Conservation (phyloP, 2,329 filamentous ascomycete species). For the Scedosporium dehoogii region DNA sequence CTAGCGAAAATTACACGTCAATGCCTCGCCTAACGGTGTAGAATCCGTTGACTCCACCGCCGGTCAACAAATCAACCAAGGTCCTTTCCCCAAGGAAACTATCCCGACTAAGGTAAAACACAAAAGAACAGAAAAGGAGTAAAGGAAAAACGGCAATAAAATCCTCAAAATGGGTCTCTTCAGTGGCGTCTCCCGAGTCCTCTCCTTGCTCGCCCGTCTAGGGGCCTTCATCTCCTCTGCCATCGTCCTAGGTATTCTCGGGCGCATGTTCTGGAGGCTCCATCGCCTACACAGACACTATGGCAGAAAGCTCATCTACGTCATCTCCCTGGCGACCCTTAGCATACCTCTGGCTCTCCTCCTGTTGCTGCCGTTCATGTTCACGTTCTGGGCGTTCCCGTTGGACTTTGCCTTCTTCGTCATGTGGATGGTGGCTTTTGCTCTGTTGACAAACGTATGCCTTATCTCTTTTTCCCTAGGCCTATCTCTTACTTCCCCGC, state of each 20-base stretch:
- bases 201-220: slow-evolving; percentile 13
- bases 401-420: slow-evolving; percentile 17
- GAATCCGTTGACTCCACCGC: too few relatives aligned
- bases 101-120: too few relatives aligned
- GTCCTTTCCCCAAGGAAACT: too few relatives aligned
- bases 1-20: too few relatives aligned
- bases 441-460: slow-evolving; percentile 15
- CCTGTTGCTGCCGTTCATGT: slow-evolving; percentile 13
- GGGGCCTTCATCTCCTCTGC: slow-evolving; percentile 11
- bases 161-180: neutral
- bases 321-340: slow-evolving; percentile 17
- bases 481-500: neutral
- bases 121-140: too few relatives aligned
- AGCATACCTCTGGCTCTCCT: slow-evolving; percentile 16
- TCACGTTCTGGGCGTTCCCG: slow-evolving; percentile 15
- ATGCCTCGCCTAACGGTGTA: too few relatives aligned
- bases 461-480: neutral
- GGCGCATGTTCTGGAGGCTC: slow-evolving; percentile 13
- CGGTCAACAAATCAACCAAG: too few relatives aligned
- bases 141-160: neutral
- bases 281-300: slow-evolving; percentile 5
- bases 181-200: neutral
- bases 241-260: slow-evolving; percentile 17
- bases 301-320: slow-evolving; percentile 14
- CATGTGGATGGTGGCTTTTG: slow-evolving; percentile 19